Percentiles rank a stretch among this genome's conserved stretches.
These are phyloP conservation scores for Cordyceps fumosorosea DNA, from an alignment of 2,329 filamentous ascomycete species.

Conservation along the genomic window DNA sequence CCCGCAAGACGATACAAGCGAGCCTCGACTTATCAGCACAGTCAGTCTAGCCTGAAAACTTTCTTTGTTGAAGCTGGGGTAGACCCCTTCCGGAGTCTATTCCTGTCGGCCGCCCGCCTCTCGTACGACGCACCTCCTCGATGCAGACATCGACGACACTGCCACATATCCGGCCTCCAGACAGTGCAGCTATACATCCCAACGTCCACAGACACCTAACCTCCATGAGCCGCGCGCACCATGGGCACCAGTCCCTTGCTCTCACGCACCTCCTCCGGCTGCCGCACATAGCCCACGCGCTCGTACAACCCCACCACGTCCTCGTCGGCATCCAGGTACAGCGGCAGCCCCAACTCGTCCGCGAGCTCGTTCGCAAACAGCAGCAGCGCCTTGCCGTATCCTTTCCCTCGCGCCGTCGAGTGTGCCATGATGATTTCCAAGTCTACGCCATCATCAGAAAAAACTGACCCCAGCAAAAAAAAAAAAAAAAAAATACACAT, in stretches of 20 bases:
- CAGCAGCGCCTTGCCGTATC: constrained; percentile 15
- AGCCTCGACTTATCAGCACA: too few species aligned
- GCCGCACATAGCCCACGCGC: constrained; percentile 13
- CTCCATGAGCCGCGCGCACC: constrained; percentile 8
- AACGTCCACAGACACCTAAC: too few species aligned
- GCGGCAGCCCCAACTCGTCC: constrained; percentile 13
- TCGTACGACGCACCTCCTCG: background rate
- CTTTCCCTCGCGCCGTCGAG: constrained; percentile 14
- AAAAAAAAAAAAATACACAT: constrained; percentile 14
- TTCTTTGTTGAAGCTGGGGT: background rate
- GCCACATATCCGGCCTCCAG: background rate
- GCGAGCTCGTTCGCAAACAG: constrained; percentile 6
- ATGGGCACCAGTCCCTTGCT: constrained; percentile 16
- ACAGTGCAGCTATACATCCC: too few species aligned
- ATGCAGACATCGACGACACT: background rate
- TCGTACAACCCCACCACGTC: constrained; percentile 14
- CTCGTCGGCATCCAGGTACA: constrained; percentile 17
- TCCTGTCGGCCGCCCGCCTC: background rate
- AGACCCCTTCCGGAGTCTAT: background rate
- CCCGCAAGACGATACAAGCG: too few species aligned
- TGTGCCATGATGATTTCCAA: constrained; percentile 17
- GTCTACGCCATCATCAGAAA: constrained; percentile 4
- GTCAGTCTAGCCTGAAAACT: background rate
- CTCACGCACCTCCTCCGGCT: constrained; percentile 6
- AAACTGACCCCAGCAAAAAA: too few species aligned